Evolutionary conservation across 495 filamentous ascomycete species (phyloP).

Genomic region (Podospora tetraspora): DNA sequence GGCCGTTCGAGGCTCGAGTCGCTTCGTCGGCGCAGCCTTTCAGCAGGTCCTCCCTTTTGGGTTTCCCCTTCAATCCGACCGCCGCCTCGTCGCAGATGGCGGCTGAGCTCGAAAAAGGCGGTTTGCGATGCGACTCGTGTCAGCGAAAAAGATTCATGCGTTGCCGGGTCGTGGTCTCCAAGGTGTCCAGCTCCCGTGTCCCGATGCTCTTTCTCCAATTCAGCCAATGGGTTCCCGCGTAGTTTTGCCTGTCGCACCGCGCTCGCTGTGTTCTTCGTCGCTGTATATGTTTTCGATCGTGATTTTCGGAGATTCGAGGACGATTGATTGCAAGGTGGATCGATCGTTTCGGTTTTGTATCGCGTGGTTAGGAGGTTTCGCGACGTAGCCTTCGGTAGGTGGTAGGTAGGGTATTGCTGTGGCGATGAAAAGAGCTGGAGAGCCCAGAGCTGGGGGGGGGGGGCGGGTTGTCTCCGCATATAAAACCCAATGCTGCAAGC

Average conservation of each 20-base stretch:
- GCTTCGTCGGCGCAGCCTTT: background rate
- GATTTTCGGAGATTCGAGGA: background rate
- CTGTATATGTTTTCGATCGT: background rate
- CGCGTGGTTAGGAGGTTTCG: background rate
- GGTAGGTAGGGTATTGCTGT: constrained; percentile 20
- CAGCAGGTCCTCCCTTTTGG: background rate
- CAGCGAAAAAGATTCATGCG: constrained; percentile 15
- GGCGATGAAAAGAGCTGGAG: constrained; percentile 20
- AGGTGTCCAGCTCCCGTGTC: background rate
- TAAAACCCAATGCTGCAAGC: constrained; percentile 30
- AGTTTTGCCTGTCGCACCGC: background rate
- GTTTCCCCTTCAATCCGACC: constrained; percentile 6
- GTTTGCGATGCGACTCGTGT: constrained; percentile 12
- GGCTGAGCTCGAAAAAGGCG: background rate
- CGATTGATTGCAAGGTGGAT: background rate
- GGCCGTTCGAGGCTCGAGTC: background rate
- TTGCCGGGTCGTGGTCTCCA: background rate
- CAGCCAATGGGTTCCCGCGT: constrained; percentile 4
- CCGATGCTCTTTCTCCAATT: constrained; percentile 4
- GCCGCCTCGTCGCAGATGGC: constrained; percentile 2
- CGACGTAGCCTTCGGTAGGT: constrained; percentile 1
- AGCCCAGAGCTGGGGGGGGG: constrained; percentile 9
- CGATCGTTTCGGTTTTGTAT: background rate
- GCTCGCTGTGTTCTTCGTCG: background rate
- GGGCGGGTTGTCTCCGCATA: constrained; percentile 22